These are phyloP conservation scores for Starmerella apicola DNA, from an alignment of 805 yeast genomes.

Conservation along the genomic window DNA sequence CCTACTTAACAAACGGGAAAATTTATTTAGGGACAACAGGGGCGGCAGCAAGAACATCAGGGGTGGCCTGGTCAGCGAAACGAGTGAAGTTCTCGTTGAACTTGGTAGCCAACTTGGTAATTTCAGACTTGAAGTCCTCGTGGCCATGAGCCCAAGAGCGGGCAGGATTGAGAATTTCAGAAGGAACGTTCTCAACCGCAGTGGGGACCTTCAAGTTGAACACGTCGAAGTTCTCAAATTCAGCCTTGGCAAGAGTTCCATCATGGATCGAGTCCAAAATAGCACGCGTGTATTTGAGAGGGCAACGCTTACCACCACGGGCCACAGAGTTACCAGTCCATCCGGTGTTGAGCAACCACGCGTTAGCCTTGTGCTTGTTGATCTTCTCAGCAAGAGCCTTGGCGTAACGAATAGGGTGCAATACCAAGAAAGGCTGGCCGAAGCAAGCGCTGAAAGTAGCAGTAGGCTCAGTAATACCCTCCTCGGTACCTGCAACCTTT, in stretches of 20 bases:
- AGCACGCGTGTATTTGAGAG: constrained; percentile 94
- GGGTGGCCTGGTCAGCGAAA: constrained; percentile 69
- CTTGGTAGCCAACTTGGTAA: constrained; percentile 54
- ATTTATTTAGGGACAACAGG: constrained; percentile 38
- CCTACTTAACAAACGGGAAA: background rate
- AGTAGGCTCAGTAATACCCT: constrained; percentile 96
- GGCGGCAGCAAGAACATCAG: constrained; percentile 87
- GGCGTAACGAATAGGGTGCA: constrained; percentile 97
- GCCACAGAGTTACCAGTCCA: constrained; percentile 94
- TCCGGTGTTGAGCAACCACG: constrained; percentile 96
- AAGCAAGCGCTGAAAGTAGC: constrained; percentile 97
- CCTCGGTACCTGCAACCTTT: constrained; percentile 99
- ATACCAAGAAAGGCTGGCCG: constrained; percentile 96
- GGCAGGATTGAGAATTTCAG: constrained; percentile 75
- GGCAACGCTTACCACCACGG: constrained; percentile 93
- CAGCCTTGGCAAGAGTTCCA: constrained; percentile 69
- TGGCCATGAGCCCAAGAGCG: constrained; percentile 59
- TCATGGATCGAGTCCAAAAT: constrained; percentile 88
- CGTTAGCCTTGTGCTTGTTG: constrained; percentile 73
- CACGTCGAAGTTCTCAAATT: constrained; percentile 71
- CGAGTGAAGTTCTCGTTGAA: constrained; percentile 79
- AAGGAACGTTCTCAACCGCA: constrained; percentile 68
- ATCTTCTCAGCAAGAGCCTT: constrained; percentile 91
- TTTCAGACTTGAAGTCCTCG: constrained; percentile 42
- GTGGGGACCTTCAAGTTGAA: constrained; percentile 84